Base-by-base conservation (phyloP, 169 alveolate species). In the Eimeria tenella region DNA sequence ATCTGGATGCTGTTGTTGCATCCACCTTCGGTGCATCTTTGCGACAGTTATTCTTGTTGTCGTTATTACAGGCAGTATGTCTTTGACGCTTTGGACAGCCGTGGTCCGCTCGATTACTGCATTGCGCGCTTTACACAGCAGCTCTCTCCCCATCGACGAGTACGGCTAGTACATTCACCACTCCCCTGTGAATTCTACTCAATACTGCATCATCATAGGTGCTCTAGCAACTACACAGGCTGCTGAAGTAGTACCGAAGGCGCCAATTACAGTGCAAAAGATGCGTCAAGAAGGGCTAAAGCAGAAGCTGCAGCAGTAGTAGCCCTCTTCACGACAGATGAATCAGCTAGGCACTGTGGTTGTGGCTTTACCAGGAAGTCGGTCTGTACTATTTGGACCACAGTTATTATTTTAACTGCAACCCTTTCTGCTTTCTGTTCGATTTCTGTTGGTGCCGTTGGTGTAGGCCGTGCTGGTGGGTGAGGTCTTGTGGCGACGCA, bases 391-490 rank as follows among this genome's bases (percentile, higher is more conserved):
- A 31, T 31, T 31, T 31, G 42, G 42, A 2, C 42, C 42, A 2
- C 42, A 31, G 42, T 58, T 10, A 58, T 58, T 10, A 58, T 11
- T 58, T 58, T 58, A 58, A 17, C 21, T 58, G 68, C 68, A 58
- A 10, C 68, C 68, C 19, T 17, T 11, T 11, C 68, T 58, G 68
- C 21, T 58, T 10, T 58, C 11, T 58, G 68, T 58, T 10, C 68
- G 19, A 3, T 17, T 68, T 13, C 77, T 68, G 49, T n/a, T 68
- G 77, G 50, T 68, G n/a, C 77, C 1, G 77, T 23, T 68, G 77
- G 42, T 68, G 77, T n/a, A 68, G 77, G 77, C 77, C 31, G 77
- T n/a, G 31, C 31, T 68, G 31, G 77, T 68, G n/a, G 77, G 77
- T 8, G 77, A 68, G 77, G 77, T n/a, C 11, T n/a, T 68, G 49